Conservation (phyloP, 169 alveolate species). For the Plasmodium knowlesi region DNA sequence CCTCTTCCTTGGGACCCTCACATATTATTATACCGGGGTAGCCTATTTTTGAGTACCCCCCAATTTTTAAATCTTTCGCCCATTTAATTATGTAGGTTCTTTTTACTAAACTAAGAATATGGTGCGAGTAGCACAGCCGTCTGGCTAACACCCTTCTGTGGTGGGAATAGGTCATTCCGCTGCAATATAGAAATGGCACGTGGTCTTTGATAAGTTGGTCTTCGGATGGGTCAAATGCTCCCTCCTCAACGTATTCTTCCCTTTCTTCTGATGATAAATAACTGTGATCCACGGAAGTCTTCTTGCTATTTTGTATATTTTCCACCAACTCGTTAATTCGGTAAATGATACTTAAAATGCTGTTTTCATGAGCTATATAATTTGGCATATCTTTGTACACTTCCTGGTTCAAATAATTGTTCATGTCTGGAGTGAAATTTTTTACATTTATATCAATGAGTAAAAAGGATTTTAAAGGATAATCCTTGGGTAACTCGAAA, state of each 20-base stretch:
- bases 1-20: constrained; percentile 82
- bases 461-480: constrained; percentile 66
- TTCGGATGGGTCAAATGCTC: background rate
- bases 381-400: constrained; percentile 52
- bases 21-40: constrained; percentile 82
- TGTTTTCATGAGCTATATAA: constrained; percentile 42
- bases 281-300: background rate
- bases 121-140: constrained; percentile 80
- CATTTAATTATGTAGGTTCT: constrained; percentile 77
- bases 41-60: constrained; percentile 83
- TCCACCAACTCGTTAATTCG: constrained; percentile 71
- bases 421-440: constrained; percentile 67
- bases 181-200: constrained; percentile 2
- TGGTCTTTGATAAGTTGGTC: background rate
- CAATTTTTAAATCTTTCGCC: constrained; percentile 81
- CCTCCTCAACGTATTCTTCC: background rate
- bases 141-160: constrained; percentile 49
- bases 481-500: constrained; percentile 74
- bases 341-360: constrained; percentile 50
- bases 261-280: constrained; percentile 23
- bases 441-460: constrained; percentile 62
- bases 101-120: constrained; percentile 76
- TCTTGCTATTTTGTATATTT: constrained; percentile 27
- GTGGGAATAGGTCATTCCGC: constrained; percentile 4
- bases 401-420: constrained; percentile 62